Base-by-base conservation (phyloP, 495 filamentous ascomycete species). In the Saxophila tyrrhenica region DNA sequence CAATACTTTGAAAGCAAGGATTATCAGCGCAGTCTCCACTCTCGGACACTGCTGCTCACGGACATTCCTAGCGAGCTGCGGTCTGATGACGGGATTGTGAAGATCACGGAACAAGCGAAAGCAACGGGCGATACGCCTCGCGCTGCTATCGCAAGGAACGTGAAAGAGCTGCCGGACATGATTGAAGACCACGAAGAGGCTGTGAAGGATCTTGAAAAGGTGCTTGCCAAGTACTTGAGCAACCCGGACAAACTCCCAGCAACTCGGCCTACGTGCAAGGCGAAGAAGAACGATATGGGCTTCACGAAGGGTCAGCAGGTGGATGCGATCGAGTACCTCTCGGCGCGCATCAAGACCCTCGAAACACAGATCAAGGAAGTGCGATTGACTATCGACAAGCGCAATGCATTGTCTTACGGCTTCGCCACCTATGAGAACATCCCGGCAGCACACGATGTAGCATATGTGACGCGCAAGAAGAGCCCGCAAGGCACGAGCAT, bases 391-490 rank as follows among this genome's bases (percentile, higher is more conserved):
- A 80, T 97, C 35, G 91, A 97, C 66, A 86, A 82, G 64, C 80
- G 90, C 29, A 85, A 89, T 62, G 80, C 89, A 25, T 85, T 94
- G 78, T 78, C 86, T 0, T 98, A 87, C 67, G 92, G 92, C 0
- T 98, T 98, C 68, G 89, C 92, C 9, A 94, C 87, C 56, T 97
- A 89, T 71, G 82, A 89, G 25, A 83, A 78, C 48, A 94, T 97
- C 49, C 77, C 82, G 35, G 85, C 91, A 44, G 89, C 94, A 1
- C 92, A 98, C 65, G 79, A 81, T 8, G 86, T 94, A 57, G 92
- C 91, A 13, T 91, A 85, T 70, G 78, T 80, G 11, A 76, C 85
- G 23, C 83, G 82, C 51, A 85, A 82, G 20, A 94, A 89, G 70
- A 82, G 85, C 57, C 86, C 86, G 3, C 76, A 86, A 45, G 90